A percentile compares a stretch with the other conserved stretches of the same genome.
These are phyloP conservation scores for Echinochloa phyllopogon DNA, from an alignment of 176 grass and related monocot species.

Conservation along the genomic window DNA sequence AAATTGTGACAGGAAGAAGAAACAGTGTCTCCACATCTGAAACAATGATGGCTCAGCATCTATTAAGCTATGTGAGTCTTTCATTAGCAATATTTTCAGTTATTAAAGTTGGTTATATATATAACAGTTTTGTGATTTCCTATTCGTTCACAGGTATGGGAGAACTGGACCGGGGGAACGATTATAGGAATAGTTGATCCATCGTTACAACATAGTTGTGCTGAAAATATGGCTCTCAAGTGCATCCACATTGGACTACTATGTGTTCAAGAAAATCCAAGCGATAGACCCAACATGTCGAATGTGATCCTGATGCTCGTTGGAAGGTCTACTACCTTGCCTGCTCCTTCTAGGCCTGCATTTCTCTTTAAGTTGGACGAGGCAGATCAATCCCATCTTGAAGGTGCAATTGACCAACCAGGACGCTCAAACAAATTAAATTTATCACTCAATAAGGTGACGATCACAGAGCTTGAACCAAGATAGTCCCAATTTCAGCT, in stretches of 20 bases:
- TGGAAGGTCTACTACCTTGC: constrained; percentile 39
- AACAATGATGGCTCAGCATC: constrained; percentile 30
- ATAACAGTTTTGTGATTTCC: not conserved
- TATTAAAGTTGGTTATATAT: not conserved
- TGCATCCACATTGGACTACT: constrained; percentile 52
- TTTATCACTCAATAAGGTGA: constrained; percentile 25
- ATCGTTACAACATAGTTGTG: not conserved
- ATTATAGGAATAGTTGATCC: constrained; percentile 17
- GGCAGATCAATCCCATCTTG: not conserved
- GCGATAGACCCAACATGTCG: constrained; percentile 51
- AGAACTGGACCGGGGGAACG: constrained; percentile 34
- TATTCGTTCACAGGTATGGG: constrained; percentile 18
- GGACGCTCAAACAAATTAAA: not conserved
- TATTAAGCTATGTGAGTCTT: constrained; percentile 36
- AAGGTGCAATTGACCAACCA: not conserved
- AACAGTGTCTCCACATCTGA: constrained; percentile 50
- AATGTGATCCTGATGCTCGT: constrained; percentile 47
- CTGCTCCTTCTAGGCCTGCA: constrained; percentile 39
- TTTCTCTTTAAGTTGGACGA: constrained; percentile 43
- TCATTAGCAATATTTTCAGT: not conserved
- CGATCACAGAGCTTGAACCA: constrained; percentile 37
- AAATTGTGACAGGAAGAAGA: constrained; percentile 52
- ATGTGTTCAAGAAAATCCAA: constrained; percentile 55
- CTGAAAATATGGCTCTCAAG: constrained; percentile 38
- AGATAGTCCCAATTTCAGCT: not conserved